Base-by-base conservation (phyloP, 306 rosid genomes). In the Nissolia schottii region DNA sequence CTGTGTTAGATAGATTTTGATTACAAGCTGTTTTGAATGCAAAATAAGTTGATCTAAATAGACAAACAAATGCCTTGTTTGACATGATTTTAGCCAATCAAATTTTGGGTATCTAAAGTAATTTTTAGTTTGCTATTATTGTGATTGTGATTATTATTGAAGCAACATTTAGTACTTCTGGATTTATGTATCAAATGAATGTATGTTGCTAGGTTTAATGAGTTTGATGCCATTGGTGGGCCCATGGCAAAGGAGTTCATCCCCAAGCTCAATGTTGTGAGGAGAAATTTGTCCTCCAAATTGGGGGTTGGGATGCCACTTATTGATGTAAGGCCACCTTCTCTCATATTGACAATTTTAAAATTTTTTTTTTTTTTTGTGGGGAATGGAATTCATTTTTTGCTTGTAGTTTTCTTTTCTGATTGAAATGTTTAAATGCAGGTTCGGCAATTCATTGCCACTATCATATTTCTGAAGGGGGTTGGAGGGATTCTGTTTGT, bases 401-500 rank as follows among this genome's bases (percentile, higher is more conserved):
- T 34, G 11, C 20, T 71, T 71, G n/a, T 78, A 50, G 37, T 66
- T 64, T n/a, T 25, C 55, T 77, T 77, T 56, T 78, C 73, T 83
- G 73, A 81, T 29, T 29, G 41, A 66, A 58, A 50, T 41, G 40
- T 64, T 53, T 9, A 28, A 31, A 28, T 79, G 25, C 91, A 93
- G 98, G 81, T 81, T 63, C 79, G 80, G 49, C 88, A 86, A 50
- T 56, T 89, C 61, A 88, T 84, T 67, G 81, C 80, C 72, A 24
- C 77, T 56, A 80, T 77, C 58, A 80, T 89, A 31, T 64, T 87
- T 49, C 82, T 87, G 6, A 89, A 90, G 79, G 98, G 89, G 38
- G 41, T 93, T 57, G 98, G 98, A 72, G 98, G 94, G 73, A 76
- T 90, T 68, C 77, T 93, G 11, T 93, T 93, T 67, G 87, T 93